Percentiles rank a stretch among this genome's conserved stretches.
Conservation (phyloP, 305 asterid species). For the Coffea humblotiana region DNA sequence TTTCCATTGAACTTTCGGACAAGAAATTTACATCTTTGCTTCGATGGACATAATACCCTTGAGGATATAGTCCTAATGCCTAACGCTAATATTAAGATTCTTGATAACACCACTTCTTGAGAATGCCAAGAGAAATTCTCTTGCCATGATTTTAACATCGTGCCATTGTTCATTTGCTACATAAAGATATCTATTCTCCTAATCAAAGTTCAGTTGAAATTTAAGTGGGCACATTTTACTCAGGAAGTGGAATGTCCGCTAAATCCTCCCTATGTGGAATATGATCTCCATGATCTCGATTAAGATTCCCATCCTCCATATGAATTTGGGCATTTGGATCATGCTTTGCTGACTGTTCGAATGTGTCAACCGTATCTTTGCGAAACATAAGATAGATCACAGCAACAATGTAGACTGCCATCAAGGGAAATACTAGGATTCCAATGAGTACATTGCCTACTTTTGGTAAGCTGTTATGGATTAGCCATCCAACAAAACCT, state of each 20-base stretch:
- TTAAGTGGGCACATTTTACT: neutral
- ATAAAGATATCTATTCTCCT: too few relatives aligned
- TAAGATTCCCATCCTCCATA: neutral
- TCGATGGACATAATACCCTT: too few relatives aligned
- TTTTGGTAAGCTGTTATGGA: slow-evolving; percentile 58
- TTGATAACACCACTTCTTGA: too few relatives aligned
- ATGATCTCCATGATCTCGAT: neutral
- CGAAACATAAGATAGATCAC: neutral
- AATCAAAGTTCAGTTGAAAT: too few relatives aligned
- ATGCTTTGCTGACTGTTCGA: neutral
- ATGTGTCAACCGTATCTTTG: slow-evolving; percentile 14
- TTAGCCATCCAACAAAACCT: slow-evolving; percentile 69
- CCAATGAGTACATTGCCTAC: slow-evolving; percentile 71
- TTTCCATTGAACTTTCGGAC: too few relatives aligned
- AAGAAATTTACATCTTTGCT: too few relatives aligned
- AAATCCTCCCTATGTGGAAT: neutral
- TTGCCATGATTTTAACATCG: too few relatives aligned
- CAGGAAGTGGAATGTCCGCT: neutral
- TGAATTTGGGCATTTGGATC: neutral
- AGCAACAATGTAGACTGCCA: neutral
- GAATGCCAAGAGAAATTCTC: too few relatives aligned
- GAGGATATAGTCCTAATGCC: too few relatives aligned
- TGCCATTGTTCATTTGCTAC: too few relatives aligned
- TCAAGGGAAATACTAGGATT: slow-evolving; percentile 27
- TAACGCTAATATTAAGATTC: too few relatives aligned